A percentile compares a stretch with the other conserved stretches of the same genome.
Conservation (phyloP, 139 green algal genomes). For the Monoraphidium neglectum region DNA sequence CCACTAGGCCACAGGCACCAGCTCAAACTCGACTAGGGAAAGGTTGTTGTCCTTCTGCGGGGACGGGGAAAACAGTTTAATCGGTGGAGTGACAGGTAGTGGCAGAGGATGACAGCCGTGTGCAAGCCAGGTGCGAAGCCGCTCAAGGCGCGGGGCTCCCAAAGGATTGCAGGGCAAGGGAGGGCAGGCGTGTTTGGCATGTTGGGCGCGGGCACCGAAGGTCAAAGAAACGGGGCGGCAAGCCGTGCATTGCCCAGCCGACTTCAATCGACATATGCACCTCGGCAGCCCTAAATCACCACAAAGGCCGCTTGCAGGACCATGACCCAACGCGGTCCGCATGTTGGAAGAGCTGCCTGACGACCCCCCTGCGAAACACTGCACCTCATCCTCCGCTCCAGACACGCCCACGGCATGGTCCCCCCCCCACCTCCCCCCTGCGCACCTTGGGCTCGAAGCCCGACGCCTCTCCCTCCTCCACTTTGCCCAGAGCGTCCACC, state of each 20-base stretch:
- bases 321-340: no score
- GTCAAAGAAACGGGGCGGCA: no score
- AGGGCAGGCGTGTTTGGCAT: no score
- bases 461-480: constrained; percentile 55
- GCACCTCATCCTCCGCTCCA: neutral
- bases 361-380: neutral
- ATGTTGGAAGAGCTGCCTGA: no score
- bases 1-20: constrained; percentile 46
- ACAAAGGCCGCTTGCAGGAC: no score
- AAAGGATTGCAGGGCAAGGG: no score
- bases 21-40: constrained; percentile 90
- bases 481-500: constrained; percentile 75
- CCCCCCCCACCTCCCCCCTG: neutral
- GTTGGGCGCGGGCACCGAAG: no score
- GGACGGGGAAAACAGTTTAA: neutral
- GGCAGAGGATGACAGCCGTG: neutral
- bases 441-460: constrained; percentile 67
- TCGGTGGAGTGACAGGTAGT: neutral
- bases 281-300: no score
- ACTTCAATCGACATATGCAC: no score
- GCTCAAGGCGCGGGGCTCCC: no score
- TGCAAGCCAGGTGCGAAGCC: neutral
- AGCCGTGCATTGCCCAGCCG: no score
- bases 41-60: constrained; percentile 84
- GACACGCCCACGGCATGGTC: constrained; percentile 4